A percentile compares a stretch with the other conserved stretches of the same genome.
Evolutionary conservation across 2,329 filamentous ascomycete genomes (phyloP).

Genomic region (Beauveria bassiana): DNA sequence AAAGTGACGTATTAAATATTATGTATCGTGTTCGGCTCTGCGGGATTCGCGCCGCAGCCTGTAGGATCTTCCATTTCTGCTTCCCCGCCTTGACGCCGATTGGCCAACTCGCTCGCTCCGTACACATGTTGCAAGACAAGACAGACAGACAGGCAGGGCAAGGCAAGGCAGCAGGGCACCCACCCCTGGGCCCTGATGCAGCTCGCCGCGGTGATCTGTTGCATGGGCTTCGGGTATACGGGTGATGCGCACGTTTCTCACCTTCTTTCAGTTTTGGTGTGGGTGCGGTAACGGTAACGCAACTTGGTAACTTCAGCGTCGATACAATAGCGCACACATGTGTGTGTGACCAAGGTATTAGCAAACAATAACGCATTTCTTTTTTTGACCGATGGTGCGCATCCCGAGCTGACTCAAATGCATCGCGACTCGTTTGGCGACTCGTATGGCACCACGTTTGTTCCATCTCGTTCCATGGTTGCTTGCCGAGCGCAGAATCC

Average conservation of each 20-base stretch:
- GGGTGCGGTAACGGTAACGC: neutral
- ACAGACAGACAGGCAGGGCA: no score
- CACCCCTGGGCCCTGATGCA: neutral
- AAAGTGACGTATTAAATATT: neutral
- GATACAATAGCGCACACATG: neutral
- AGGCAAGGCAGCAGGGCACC: neutral
- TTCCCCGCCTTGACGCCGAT: constrained; percentile 3
- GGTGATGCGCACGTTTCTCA: neutral
- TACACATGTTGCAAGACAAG: neutral
- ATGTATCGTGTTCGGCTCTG: neutral
- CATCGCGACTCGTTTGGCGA: no score
- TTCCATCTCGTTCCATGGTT: no score
- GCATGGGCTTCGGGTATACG: constrained; percentile 3
- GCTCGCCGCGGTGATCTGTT: constrained; percentile 2
- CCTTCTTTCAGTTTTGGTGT: neutral
- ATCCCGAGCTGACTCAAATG: no score
- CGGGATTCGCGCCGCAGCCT: neutral
- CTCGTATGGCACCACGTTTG: no score
- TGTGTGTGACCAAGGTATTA: no score
- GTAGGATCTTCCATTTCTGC: neutral
- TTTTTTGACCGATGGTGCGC: neutral
- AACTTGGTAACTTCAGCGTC: neutral
- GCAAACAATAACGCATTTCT: neutral
- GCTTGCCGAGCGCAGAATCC: no score
- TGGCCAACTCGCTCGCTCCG: neutral